Percentiles rank a stretch among this genome's conserved stretches.
Conservation (phyloP, 1,284 basidiomycete genomes). For the Inonotus obliquus region DNA sequence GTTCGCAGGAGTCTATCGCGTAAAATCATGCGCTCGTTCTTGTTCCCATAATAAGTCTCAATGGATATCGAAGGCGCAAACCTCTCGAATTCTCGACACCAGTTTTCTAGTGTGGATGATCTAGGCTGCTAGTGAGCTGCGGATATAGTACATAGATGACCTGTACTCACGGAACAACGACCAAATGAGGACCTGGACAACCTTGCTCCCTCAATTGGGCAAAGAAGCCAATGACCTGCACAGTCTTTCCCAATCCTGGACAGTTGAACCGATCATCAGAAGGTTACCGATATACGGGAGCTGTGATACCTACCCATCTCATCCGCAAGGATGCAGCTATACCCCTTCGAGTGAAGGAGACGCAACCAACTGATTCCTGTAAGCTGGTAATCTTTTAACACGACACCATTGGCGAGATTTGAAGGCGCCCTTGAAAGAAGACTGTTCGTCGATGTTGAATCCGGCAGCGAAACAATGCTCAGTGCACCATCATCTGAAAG, state of each 20-base stretch:
- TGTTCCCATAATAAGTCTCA: conserved; percentile 90
- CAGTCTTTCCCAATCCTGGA: conserved; percentile 92
- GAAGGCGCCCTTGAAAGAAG: conserved; percentile 77
- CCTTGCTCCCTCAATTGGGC: conserved; percentile 82
- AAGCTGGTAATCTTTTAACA: conserved; percentile 94
- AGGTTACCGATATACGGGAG: not conserved
- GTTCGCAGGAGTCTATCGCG: conserved; percentile 69
- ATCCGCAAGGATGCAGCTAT: conserved; percentile 96
- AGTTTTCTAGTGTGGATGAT: conserved; percentile 96
- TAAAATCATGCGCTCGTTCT: conserved; percentile 80
- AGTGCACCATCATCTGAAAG: conserved; percentile 56
- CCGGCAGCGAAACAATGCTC: conserved; percentile 44
- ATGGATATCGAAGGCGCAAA: conserved; percentile 89
- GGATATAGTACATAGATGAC: conserved; percentile 1
- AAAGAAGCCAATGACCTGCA: conserved; percentile 97
- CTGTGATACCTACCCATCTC: conserved; percentile 72
- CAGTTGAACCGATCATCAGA: not conserved
- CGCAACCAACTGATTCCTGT: conserved; percentile 98
- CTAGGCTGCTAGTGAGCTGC: conserved; percentile 34
- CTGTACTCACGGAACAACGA: conserved; percentile 84
- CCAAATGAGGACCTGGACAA: conserved; percentile 81
- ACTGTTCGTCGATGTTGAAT: conserved; percentile 46
- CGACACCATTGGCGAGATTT: conserved; percentile 63
- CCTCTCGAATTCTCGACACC: conserved; percentile 92
- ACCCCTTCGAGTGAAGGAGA: conserved; percentile 74